Evolutionary conservation across 345 rosid genomes (phyloP), one percentile per base, ranked within the genome.

Genomic region (Cardamine occulta): DNA sequence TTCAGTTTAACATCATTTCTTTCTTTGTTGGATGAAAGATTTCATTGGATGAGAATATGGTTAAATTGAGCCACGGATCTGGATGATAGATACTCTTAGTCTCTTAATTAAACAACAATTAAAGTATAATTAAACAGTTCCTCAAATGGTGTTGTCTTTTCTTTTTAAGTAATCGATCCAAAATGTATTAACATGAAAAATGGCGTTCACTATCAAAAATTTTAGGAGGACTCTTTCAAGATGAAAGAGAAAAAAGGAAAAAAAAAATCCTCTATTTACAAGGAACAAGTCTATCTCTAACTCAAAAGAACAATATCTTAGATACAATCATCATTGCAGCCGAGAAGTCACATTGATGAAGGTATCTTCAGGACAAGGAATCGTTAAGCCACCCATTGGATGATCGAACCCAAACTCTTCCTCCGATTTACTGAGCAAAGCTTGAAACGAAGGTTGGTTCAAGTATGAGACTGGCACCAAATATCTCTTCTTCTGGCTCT

Each of bases 361-460:
- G 1, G 34, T 73, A 3, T 87, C 84, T 80, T 85, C 86, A 0
- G 75, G 67, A 74, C 91, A 86, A 3, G 88, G 91, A 26, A 90
- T 80, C 10, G 81, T 88, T 23, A 88, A 68, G 39, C 86, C 86
- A 1, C 89, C 89, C 78, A 70, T 86, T 0, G 86, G 87, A 80
- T 85, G 87, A 45, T 84, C 49, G 8, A 75, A 83, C 0, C 89
- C 86, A 14, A 81, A 83, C 61, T 86, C 91, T 74, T 90, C 88
- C 23, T 84, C 93, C 0, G 85, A 80, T 75, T 72, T 80, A 6
- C 74, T 68, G 19, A 87, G 81, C 60, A 85, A 68, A 19, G 69
- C 83, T 55, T 80, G 89, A 26, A 90, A 86, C 0, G 79, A 76
- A 63, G 88, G 81, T 3, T 83, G 72, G 37, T 51, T 83, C 59